Evolutionary conservation across 2,329 filamentous ascomycete species (phyloP).

Genomic region (Ambrosiella beaveri): DNA sequence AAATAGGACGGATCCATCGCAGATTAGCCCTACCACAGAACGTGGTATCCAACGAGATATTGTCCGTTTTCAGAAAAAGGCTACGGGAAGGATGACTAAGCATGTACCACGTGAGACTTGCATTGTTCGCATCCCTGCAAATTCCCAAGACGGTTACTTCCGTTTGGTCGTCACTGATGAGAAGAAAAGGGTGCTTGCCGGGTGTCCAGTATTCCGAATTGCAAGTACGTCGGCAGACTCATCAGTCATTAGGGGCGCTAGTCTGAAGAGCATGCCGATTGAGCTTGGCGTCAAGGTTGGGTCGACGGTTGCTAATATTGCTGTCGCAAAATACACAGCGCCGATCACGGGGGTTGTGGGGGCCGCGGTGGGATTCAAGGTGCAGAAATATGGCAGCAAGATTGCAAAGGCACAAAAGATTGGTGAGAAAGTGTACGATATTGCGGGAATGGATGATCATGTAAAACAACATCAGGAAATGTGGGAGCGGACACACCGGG

Average conservation of each 20-base stretch:
- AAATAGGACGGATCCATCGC: slow-evolving; percentile 26
- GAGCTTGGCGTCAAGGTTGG: slow-evolving; percentile 45
- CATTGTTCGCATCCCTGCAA: slow-evolving; percentile 45
- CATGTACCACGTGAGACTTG: slow-evolving; percentile 45
- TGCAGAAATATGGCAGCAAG: slow-evolving; percentile 17
- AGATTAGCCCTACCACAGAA: slow-evolving; percentile 40
- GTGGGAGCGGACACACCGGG: slow-evolving; percentile 15
- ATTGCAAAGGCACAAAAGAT: slow-evolving; percentile 17
- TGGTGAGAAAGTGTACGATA: slow-evolving; percentile 20
- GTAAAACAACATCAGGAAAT: slow-evolving; percentile 18
- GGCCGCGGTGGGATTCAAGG: slow-evolving; percentile 23
- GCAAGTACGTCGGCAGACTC: slow-evolving; percentile 45
- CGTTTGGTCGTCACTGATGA: slow-evolving; percentile 44
- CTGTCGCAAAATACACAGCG: slow-evolving; percentile 9
- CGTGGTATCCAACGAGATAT: slow-evolving; percentile 53
- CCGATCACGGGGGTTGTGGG: slow-evolving; percentile 23
- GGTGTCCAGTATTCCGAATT: slow-evolving; percentile 51
- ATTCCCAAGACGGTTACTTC: slow-evolving; percentile 50
- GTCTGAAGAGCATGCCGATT: slow-evolving; percentile 44
- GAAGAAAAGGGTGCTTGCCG: slow-evolving; percentile 39
- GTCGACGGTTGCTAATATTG: slow-evolving; percentile 26
- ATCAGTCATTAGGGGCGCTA: slow-evolving; percentile 46
- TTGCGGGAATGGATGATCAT: slow-evolving; percentile 16
- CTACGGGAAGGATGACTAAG: slow-evolving; percentile 25
- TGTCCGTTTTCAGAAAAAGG: slow-evolving; percentile 42